These are phyloP conservation scores for Gilbertella persicaria DNA, from an alignment of 371 early-diverging fungal genomes.

Conservation along the genomic window DNA sequence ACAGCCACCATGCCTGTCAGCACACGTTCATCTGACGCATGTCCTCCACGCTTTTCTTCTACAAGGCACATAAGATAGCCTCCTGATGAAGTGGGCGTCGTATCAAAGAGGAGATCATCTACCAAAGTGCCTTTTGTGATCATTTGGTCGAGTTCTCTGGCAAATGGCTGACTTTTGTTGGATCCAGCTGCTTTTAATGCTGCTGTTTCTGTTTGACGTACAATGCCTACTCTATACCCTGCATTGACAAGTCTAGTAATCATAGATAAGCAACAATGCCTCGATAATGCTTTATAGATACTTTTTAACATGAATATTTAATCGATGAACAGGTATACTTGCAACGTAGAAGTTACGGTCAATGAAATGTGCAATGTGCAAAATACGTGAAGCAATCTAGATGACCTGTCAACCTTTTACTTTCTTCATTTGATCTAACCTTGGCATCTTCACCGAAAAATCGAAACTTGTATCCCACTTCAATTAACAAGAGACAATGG, in stretches of 20 bases:
- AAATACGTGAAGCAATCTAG: slow-evolving; percentile 66
- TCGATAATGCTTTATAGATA: slow-evolving; percentile 28
- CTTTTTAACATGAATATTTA: slow-evolving; percentile 77
- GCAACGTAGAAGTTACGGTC: slow-evolving; percentile 82
- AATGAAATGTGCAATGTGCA: slow-evolving; percentile 76
- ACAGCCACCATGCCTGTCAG: slow-evolving; percentile 61
- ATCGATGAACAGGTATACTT: slow-evolving; percentile 77
- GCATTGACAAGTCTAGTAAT: slow-evolving; percentile 68
- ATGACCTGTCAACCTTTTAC: not conserved
- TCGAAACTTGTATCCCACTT: slow-evolving; percentile 89
- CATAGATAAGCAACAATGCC: not conserved
- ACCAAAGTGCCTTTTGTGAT: slow-evolving; percentile 82
- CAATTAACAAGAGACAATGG: slow-evolving; percentile 74
- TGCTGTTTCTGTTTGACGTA: slow-evolving; percentile 86
- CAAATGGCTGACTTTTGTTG: slow-evolving; percentile 75
- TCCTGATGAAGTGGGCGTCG: slow-evolving; percentile 18
- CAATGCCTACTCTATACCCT: slow-evolving; percentile 85
- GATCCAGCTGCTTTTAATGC: slow-evolving; percentile 80
- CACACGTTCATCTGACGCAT: slow-evolving; percentile 51
- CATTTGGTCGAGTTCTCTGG: slow-evolving; percentile 71
- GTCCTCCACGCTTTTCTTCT: slow-evolving; percentile 57
- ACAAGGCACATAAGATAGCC: slow-evolving; percentile 60
- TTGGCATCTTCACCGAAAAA: slow-evolving; percentile 81
- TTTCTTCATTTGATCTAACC: slow-evolving; percentile 33
- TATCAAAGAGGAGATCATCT: slow-evolving; percentile 60